phyloP scores from a whole-genome alignment of 192 early-diverging fungal genomes.

The Podila minutissima region DNA sequence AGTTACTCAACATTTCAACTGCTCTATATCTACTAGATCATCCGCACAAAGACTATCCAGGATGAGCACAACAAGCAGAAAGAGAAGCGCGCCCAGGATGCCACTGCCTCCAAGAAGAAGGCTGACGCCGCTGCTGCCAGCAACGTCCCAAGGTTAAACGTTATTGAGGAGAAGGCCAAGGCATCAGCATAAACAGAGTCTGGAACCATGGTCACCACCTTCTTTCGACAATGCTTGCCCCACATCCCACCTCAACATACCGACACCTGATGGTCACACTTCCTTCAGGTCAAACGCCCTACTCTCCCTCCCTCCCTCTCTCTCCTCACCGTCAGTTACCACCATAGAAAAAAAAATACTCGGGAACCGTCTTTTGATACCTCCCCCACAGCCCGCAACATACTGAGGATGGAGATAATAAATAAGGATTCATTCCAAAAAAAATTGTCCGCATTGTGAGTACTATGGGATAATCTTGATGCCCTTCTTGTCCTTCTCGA shows the following conservation, averaged over 20 bases:
- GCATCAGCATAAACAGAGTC: constrained; percentile 11
- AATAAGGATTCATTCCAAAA: too few species aligned
- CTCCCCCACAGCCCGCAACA: not conserved
- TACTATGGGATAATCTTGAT: too few species aligned
- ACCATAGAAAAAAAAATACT: not conserved
- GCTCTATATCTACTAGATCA: constrained; percentile 48
- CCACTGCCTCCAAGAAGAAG: constrained; percentile 56
- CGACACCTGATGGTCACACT: too few species aligned
- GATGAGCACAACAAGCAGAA: constrained; percentile 62
- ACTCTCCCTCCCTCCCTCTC: not conserved
- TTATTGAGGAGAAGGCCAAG: constrained; percentile 59
- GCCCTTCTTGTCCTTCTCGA: constrained; percentile 32
- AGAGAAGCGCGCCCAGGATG: constrained; percentile 55
- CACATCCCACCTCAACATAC: too few species aligned
- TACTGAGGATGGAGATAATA: too few species aligned
- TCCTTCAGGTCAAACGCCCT: too few species aligned
- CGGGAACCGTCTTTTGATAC: not conserved
- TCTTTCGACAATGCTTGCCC: too few species aligned
- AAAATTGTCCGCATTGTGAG: too few species aligned
- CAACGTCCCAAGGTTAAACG: constrained; percentile 61
- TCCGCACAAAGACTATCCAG: constrained; percentile 62
- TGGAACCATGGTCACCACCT: too few species aligned
- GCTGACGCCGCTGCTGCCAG: constrained; percentile 59
- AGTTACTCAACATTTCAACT: not conserved
- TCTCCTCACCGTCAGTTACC: not conserved